These are phyloP conservation scores for Lasiosphaeria miniovina DNA, from an alignment of 495 filamentous ascomycete genomes.

Conservation along the genomic window DNA sequence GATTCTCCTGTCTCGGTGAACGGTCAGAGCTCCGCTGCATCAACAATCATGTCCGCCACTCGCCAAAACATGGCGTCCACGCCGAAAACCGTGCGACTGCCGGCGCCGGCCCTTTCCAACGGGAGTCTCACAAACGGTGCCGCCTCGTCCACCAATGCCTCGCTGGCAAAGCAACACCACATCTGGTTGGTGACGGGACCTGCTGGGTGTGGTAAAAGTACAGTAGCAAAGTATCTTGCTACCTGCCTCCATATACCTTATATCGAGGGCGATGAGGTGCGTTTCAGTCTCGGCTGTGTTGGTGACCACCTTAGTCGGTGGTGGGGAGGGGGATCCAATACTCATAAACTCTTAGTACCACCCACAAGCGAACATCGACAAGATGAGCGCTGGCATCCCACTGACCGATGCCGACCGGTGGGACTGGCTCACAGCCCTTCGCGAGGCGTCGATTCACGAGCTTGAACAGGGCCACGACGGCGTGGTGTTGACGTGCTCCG, in stretches of 20 bases:
- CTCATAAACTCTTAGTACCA: constrained; percentile 70
- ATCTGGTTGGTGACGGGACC: constrained; percentile 98
- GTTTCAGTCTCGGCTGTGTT: constrained; percentile 31
- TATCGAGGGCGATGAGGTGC: constrained; percentile 94
- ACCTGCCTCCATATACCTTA: constrained; percentile 70
- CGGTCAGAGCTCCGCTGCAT: constrained; percentile 30
- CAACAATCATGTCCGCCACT: constrained; percentile 29
- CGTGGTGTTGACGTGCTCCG: constrained; percentile 93
- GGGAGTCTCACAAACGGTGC: constrained; percentile 21
- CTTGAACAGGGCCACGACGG: constrained; percentile 61
- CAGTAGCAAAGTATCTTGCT: constrained; percentile 77
- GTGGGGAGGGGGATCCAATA: constrained; percentile 4
- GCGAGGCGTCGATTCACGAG: constrained; percentile 69
- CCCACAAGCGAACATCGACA: constrained; percentile 77
- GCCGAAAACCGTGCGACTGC: constrained; percentile 31
- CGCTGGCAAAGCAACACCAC: constrained; percentile 56
- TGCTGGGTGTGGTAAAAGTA: constrained; percentile 94
- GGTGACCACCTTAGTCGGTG: neutral
- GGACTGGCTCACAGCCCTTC: constrained; percentile 93
- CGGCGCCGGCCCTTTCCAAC: constrained; percentile 27
- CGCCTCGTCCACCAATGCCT: constrained; percentile 26
- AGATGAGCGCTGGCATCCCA: constrained; percentile 85
- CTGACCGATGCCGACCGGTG: constrained; percentile 94
- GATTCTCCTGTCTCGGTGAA: constrained; percentile 38
- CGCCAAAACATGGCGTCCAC: constrained; percentile 35